Evolutionary conservation across 2,329 filamentous ascomycete species (phyloP).

Genomic region (Ustilaginoidea virens): DNA sequence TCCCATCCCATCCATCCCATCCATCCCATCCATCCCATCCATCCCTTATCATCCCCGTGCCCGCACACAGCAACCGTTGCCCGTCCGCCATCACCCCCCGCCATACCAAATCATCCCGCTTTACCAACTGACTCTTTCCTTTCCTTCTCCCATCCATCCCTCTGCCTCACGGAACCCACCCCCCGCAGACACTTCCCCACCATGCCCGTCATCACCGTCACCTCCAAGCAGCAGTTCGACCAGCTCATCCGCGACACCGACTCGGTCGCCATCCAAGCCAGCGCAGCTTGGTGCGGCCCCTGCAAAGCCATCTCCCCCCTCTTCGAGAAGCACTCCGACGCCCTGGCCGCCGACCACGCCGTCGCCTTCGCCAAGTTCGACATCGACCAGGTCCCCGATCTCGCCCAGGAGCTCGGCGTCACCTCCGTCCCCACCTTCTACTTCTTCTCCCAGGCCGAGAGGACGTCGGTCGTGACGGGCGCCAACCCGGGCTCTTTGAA

Average conservation of each 20-base stretch:
- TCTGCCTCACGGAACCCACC: too few relatives aligned
- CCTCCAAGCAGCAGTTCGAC: constrained; percentile 29
- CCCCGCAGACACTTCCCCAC: constrained; percentile 5
- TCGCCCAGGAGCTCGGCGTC: constrained; percentile 33
- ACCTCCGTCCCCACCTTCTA: constrained; percentile 44
- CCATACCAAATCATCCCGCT: too few relatives aligned
- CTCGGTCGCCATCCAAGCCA: constrained; percentile 41
- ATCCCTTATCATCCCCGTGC: too few relatives aligned
- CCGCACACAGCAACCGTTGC: too few relatives aligned
- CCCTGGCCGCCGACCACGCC: constrained; percentile 19
- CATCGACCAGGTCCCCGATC: constrained; percentile 36
- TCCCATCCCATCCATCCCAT: too few relatives aligned
- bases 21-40: too few relatives aligned
- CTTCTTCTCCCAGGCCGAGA: constrained; percentile 40
- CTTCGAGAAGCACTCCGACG: constrained; percentile 31
- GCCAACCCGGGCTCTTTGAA: constrained; percentile 19
- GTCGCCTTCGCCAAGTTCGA: constrained; percentile 44
- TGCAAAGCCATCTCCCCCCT: constrained; percentile 44
- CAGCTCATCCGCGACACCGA: constrained; percentile 29
- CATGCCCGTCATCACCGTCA: constrained; percentile 23
- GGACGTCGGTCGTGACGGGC: constrained; percentile 23
- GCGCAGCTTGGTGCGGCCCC: constrained; percentile 44
- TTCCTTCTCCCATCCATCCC: too few relatives aligned
- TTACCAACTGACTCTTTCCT: too few relatives aligned
- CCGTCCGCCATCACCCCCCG: too few relatives aligned